Evolutionary conservation across 1,139 yeast species (phyloP).

Genomic region (Barnettozyma hawaiiensis): DNA sequence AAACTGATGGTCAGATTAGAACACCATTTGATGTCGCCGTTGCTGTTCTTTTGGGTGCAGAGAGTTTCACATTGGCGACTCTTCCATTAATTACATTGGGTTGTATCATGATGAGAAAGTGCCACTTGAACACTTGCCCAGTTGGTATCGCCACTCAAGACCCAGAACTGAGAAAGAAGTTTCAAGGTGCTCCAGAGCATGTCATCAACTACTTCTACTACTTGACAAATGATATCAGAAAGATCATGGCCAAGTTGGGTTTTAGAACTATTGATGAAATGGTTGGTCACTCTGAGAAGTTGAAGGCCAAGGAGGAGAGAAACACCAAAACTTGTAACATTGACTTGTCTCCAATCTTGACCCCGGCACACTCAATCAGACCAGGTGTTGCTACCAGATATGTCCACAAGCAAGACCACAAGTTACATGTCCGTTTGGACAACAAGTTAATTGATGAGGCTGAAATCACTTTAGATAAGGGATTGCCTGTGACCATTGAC

Average conservation of each 20-base stretch:
- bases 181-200: conserved; percentile 96
- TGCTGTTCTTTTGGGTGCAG: conserved; percentile 95
- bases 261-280: conserved; percentile 94
- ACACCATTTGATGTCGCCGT: conserved; percentile 92
- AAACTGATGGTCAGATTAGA: conserved; percentile 95
- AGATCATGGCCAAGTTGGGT: conserved; percentile 90
- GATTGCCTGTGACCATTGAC: conserved; percentile 90
- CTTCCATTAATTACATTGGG: conserved; percentile 97
- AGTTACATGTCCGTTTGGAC: conserved; percentile 86
- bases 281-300: conserved; percentile 95
- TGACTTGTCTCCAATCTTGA: conserved; percentile 86
- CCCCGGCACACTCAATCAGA: conserved; percentile 94
- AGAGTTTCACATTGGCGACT: conserved; percentile 97
- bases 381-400: conserved; percentile 97
- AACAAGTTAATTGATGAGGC: conserved; percentile 95
- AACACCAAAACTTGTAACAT: conserved; percentile 88
- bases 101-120: conserved; percentile 92
- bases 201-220: conserved; percentile 96
- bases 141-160: conserved; percentile 99
- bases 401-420: conserved; percentile 91
- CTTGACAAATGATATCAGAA: conserved; percentile 86
- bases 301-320: conserved; percentile 80
- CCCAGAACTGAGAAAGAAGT: conserved; percentile 86
- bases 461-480: conserved; percentile 87
- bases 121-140: conserved; percentile 92